Conservation (phyloP, 371 early-diverging fungal species). For the Encephalitozoon romaleae region DNA sequence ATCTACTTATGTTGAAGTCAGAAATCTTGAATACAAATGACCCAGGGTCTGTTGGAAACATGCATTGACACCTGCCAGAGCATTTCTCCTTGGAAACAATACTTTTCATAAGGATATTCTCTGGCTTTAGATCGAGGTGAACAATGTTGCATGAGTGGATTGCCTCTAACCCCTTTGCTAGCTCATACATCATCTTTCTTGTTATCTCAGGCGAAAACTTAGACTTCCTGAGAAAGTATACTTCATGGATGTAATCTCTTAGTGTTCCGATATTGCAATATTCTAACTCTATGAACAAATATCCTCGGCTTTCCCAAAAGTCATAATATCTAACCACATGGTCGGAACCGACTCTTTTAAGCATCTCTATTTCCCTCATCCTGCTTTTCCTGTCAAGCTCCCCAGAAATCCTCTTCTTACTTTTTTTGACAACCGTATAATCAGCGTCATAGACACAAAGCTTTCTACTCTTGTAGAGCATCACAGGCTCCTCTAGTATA, state of each 20-base stretch:
- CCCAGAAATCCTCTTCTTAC: slow-evolving; percentile 22
- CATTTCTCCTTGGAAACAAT: background rate
- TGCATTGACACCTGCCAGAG: background rate
- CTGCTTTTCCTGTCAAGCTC: slow-evolving; percentile 21
- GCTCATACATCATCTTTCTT: slow-evolving; percentile 25
- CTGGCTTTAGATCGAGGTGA: slow-evolving; percentile 59
- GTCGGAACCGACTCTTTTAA: slow-evolving; percentile 8
- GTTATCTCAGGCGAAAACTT: background rate
- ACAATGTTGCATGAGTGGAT: slow-evolving; percentile 43
- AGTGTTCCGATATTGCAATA: slow-evolving; percentile 63
- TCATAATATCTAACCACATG: slow-evolving; percentile 1
- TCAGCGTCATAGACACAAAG: background rate
- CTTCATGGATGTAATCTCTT: slow-evolving; percentile 27
- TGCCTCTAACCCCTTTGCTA: slow-evolving; percentile 39
- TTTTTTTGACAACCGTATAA: slow-evolving; percentile 37
- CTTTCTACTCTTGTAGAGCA: background rate
- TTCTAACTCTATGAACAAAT: slow-evolving; percentile 74
- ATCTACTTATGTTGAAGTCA: slow-evolving; percentile 55
- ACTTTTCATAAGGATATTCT: slow-evolving; percentile 41
- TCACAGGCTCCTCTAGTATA: background rate
- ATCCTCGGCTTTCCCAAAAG: slow-evolving; percentile 79
- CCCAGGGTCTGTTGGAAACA: background rate
- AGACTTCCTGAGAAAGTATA: slow-evolving; percentile 6
- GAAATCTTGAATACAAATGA: slow-evolving; percentile 44
- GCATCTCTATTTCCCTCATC: slow-evolving; percentile 47